Evolutionary conservation across 495 filamentous ascomycete species (phyloP), one percentile per base, ranked within the genome.

Genomic region (Aspergillus diversus): DNA sequence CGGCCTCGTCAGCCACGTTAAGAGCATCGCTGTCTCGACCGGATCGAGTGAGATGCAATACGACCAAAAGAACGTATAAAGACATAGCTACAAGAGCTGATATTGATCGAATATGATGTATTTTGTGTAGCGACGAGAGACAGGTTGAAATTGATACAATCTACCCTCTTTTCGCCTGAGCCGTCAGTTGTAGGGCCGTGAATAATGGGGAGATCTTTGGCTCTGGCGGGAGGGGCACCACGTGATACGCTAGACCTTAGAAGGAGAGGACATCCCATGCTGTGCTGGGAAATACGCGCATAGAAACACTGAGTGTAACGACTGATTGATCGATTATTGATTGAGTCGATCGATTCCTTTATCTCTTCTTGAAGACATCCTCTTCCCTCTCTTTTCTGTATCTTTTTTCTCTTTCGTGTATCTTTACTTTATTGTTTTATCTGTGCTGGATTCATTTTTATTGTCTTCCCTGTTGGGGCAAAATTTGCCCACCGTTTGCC

Each of bases 251-350:
- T 63, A 71, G 42, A 35, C 66, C 63, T 13, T 9, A 66, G 60
- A 39, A 33, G 61, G 63, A 31, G 50, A 53, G 34, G 54, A 54
- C 60, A 60, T 59, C 55, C 55, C 57, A 51, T 54, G 37, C 61
- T 61, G 68, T 72, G 60, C 69, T 71, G 66, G 66, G 68, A 69
- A 70, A 35, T 72, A 68, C 72, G 72, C 72, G 53, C 11, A 39
- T 7, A 17, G 50, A 51, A 48, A 63, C 48, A 61, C 57, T 62
- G 59, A 63, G 60, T 63, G 60, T 57, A 63, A 62, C 60, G 56
- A 57, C 43, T 61, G 59, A 61, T 63, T 46, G 52, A 63, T 63
- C 60, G 17, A 57, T 54, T 57, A 33, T 63, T 48, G 11, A 53
- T 57, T 57, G 43, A 63, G 51, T 63, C 53, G 43, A 63, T 57